Evolutionary conservation across 345 rosid species (phyloP).

Genomic region (Noccaea bulbosa): DNA sequence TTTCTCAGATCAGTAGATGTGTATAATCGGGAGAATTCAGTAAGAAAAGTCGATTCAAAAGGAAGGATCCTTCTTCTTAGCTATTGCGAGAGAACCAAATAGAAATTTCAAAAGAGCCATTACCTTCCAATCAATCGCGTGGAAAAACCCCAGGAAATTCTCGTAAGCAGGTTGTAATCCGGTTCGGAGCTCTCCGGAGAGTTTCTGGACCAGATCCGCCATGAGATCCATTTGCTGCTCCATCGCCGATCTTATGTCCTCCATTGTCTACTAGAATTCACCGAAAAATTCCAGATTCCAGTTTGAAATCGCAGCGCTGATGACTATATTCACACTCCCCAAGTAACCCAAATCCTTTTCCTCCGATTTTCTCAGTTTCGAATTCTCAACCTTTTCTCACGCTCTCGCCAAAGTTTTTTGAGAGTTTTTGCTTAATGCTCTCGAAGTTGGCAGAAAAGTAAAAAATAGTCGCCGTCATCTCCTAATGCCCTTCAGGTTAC

Average conservation of each 20-base stretch:
- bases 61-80: not conserved
- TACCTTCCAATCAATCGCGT: slow-evolving; percentile 97
- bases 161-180: slow-evolving; percentile 81
- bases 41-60: not conserved
- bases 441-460: too few relatives aligned
- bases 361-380: slow-evolving; percentile 1
- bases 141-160: slow-evolving; percentile 78
- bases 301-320: slow-evolving; percentile 5
- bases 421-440: too few relatives aligned
- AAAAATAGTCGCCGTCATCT: too few relatives aligned
- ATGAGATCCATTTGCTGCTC: slow-evolving; percentile 77
- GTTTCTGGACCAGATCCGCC: slow-evolving; percentile 83
- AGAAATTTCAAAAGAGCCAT: not conserved
- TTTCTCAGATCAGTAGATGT: not conserved
- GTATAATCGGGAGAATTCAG: not conserved
- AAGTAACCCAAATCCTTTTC: not conserved
- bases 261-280: slow-evolving; percentile 51
- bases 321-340: not conserved
- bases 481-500: too few relatives aligned
- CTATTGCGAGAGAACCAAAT: not conserved
- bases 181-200: slow-evolving; percentile 78
- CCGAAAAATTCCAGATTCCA: not conserved
- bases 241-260: slow-evolving; percentile 68
- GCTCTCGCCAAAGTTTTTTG: not conserved
- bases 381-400: not conserved